Conservation (phyloP, 2,329 filamentous ascomycete species). For the Penicillium sumatraense region DNA sequence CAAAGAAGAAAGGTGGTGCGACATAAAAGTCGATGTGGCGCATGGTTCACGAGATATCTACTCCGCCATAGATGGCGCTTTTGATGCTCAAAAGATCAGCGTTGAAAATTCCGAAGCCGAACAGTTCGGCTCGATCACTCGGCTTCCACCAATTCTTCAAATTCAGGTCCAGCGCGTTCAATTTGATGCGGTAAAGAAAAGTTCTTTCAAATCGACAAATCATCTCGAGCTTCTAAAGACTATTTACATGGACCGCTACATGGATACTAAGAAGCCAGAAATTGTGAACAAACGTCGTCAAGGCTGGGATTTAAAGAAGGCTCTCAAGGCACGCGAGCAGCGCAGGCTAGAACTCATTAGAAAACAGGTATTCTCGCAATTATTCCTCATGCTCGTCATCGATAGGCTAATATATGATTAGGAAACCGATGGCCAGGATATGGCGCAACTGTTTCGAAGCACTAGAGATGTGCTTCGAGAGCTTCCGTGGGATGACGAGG, state of each 20-base stretch:
- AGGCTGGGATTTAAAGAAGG: slow-evolving; percentile 74
- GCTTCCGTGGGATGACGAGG: slow-evolving; percentile 1
- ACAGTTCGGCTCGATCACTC: slow-evolving; percentile 72
- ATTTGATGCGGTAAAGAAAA: slow-evolving; percentile 65
- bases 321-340: slow-evolving; percentile 61
- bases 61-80: slow-evolving; percentile 81
- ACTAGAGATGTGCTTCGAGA: slow-evolving; percentile 47
- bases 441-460: slow-evolving; percentile 12
- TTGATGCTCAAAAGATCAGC: slow-evolving; percentile 77
- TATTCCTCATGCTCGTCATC: background rate
- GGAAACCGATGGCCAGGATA: slow-evolving; percentile 20
- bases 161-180: slow-evolving; percentile 85
- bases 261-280: slow-evolving; percentile 64
- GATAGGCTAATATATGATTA: background rate
- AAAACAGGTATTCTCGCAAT: slow-evolving; percentile 31
- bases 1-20: slow-evolving; percentile 64
- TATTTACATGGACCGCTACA: slow-evolving; percentile 87
- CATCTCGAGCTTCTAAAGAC: slow-evolving; percentile 78
- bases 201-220: slow-evolving; percentile 73
- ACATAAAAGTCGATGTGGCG: slow-evolving; percentile 65
- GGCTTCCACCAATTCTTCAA: slow-evolving; percentile 83
- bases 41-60: slow-evolving; percentile 71
- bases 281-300: slow-evolving; percentile 68
- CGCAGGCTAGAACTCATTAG: slow-evolving; percentile 49
- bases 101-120: slow-evolving; percentile 64